Evolutionary conservation across 306 rosid species (phyloP).

Genomic region (Acacia acuminata): DNA sequence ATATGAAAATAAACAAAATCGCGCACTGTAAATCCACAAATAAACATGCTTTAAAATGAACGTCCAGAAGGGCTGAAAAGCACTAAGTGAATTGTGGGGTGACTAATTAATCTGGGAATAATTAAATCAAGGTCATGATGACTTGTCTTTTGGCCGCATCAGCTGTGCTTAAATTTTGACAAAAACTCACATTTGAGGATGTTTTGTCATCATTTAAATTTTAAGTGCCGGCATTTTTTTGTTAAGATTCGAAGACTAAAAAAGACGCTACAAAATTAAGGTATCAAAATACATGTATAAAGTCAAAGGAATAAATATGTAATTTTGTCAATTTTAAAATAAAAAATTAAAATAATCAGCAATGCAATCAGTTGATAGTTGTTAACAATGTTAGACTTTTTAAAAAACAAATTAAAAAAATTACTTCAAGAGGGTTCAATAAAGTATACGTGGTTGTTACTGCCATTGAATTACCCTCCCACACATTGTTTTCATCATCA

Average conservation of each 20-base stretch:
- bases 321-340: background rate
- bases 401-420: no score
- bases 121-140: conserved; percentile 2
- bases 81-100: conserved; percentile 12
- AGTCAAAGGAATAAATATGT: no score
- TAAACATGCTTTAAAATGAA: conserved; percentile 37
- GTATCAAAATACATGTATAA: no score
- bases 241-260: no score
- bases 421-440: background rate
- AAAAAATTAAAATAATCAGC: background rate
- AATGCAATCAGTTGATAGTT: conserved; percentile 2
- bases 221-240: no score
- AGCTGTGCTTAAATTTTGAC: no score
- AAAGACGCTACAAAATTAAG: no score
- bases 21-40: conserved; percentile 24
- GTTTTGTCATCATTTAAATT: no score
- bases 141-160: conserved; percentile 6
- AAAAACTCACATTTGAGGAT: no score
- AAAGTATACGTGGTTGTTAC: conserved; percentile 12
- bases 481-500: conserved; percentile 36
- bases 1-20: conserved; percentile 25
- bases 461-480: conserved; percentile 10
- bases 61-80: conserved; percentile 34
- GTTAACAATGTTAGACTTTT: background rate
- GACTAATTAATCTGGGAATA: background rate